Evolutionary conservation across 371 early-diverging fungal species (phyloP), one percentile per base, ranked within the genome.

Genomic region (Actinomortierella wolfii): DNA sequence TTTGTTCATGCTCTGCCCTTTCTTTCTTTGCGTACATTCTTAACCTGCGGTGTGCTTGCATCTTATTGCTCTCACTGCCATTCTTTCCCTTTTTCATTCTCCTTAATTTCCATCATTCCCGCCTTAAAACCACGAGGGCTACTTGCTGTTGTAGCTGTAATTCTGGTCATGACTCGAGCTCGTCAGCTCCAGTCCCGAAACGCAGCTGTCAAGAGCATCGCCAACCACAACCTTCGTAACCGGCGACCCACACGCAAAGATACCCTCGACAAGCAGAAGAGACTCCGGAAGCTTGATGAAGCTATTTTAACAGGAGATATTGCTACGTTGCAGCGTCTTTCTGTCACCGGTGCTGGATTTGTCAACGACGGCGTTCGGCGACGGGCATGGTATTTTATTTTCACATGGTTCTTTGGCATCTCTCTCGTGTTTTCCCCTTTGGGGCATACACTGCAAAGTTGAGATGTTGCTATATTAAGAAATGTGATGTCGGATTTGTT

Each of bases 231-330:
- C 21, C 46, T 71, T n/a, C 50, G 66, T 6, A 57, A 64, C 42
- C 57, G 73, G 21, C 51, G 62, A 23, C 66, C 73, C 24, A 57
- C 52, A 15, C 39, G 18, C 39, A 76, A 62, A 60, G 70, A 69
- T 24, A 62, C 78, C 0, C 68, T 73, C 23, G 84, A 77, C 3
- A 79, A 80, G 50, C 78, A 80, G 39, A 68, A 79, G 47, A 74
- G 74, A 18, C 77, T 70, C 8, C 76, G 80, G 24, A 75, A 60
- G 23, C 44, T 71, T 28, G 73, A 83, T 48, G 82, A 83, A 56
- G 89, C 88, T 3, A 66, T 88, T 43, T 76, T 73, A 18, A 66
- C 60, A 20, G 66, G 75, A 13, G 71, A 90, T 64, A 54, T 84
- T 23, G 64, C 47, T 14, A 43, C 67, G 18, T 68, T 90, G 7